A percentile compares a stretch with the other conserved stretches of the same genome.
phyloP scores from a whole-genome alignment of 179 eudicot species.

The Drosera spatulata region DNA sequence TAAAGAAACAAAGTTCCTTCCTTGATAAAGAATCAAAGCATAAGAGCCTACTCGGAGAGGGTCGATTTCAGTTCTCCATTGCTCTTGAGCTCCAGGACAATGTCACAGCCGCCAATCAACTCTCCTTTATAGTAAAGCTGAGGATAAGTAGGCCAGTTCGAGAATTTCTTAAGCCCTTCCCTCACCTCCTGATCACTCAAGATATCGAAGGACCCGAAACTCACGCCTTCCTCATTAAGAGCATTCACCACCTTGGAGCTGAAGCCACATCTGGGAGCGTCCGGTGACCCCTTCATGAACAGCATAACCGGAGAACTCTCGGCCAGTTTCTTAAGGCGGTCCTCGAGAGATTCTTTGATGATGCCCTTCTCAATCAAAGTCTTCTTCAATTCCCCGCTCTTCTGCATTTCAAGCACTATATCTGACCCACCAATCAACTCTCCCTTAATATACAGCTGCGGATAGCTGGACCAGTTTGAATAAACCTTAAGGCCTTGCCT shows the following conservation, averaged over 20 bases:
- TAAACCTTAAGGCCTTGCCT: constrained; percentile 85
- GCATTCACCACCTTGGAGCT: constrained; percentile 90
- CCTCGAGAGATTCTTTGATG: constrained; percentile 35
- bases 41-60: constrained; percentile 42
- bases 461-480: constrained; percentile 98
- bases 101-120: constrained; percentile 88
- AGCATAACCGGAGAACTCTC: constrained; percentile 63
- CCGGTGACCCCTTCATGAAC: constrained; percentile 91
- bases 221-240: constrained; percentile 52
- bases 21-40: background rate
- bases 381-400: constrained; percentile 73
- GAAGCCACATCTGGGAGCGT: constrained; percentile 77
- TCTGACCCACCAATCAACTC: constrained; percentile 97
- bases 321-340: constrained; percentile 45
- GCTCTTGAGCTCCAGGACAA: constrained; percentile 60
- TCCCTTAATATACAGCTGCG: constrained; percentile 78
- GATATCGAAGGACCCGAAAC: constrained; percentile 79
- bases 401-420: constrained; percentile 90
- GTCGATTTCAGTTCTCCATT: constrained; percentile 67
- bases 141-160: constrained; percentile 97
- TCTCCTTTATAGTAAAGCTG: constrained; percentile 96
- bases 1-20: background rate
- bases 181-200: constrained; percentile 71
- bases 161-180: constrained; percentile 71
- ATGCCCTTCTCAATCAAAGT: constrained; percentile 52